These are phyloP conservation scores for Tulasnella sp. DNA, from an alignment of 768 basidiomycete species.

Conservation along the genomic window DNA sequence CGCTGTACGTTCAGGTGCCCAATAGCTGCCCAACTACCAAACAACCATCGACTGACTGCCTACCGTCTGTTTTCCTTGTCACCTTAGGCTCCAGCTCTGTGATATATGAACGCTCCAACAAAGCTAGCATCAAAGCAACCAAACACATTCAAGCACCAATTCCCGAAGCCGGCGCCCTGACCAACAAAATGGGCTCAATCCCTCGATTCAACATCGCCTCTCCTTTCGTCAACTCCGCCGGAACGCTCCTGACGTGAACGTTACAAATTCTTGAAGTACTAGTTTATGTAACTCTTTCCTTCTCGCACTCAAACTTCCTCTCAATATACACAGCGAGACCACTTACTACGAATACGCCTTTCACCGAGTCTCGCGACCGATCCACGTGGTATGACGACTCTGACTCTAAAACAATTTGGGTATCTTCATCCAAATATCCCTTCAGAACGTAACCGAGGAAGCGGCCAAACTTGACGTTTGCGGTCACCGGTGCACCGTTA, in stretches of 20 bases:
- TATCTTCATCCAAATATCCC: background rate
- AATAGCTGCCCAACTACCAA: too few species aligned
- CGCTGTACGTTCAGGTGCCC: constrained; percentile 6
- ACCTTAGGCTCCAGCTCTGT: too few species aligned
- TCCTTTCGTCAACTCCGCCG: too few species aligned
- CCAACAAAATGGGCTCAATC: too few species aligned
- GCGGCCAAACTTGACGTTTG: constrained; percentile 95
- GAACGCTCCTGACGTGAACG: constrained; percentile 82
- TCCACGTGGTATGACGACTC: constrained; percentile 69
- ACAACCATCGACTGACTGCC: too few species aligned
- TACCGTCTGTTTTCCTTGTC: too few species aligned
- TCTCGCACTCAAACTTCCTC: constrained; percentile 70
- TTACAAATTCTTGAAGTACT: constrained; percentile 83
- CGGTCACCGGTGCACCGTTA: constrained; percentile 92
- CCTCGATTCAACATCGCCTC: constrained; percentile 75
- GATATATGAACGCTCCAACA: too few species aligned
- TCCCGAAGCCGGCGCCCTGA: too few species aligned
- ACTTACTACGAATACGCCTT: constrained; percentile 96
- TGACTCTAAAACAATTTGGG: too few species aligned
- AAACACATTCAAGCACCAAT: too few species aligned
- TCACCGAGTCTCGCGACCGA: constrained; percentile 80
- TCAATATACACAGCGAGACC: constrained; percentile 71
- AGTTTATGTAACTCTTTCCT: background rate
- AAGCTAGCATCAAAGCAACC: too few species aligned
- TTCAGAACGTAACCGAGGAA: constrained; percentile 33